Conservation (phyloP, 192 early-diverging fungal species). For the Linnemannia hyalina region DNA sequence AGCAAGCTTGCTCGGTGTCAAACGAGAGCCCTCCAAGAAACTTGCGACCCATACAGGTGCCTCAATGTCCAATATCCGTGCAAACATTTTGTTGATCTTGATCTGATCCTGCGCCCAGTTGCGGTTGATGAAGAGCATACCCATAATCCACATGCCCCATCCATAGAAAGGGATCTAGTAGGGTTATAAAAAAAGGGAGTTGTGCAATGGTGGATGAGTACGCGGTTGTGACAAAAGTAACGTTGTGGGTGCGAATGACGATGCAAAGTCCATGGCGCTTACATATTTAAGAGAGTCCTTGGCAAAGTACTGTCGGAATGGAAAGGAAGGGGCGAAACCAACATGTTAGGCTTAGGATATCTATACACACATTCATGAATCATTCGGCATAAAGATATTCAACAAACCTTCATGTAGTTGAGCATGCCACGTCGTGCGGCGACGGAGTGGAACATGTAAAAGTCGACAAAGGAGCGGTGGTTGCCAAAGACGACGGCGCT, state of each 20-base stretch:
- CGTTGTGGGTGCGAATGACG: background rate
- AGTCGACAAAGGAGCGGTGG: conserved; percentile 67
- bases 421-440: conserved; percentile 66
- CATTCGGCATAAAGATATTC: background rate
- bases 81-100: conserved; percentile 66
- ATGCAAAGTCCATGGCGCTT: background rate
- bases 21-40: conserved; percentile 69
- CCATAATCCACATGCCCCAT: conserved; percentile 74
- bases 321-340: background rate
- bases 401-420: conserved; percentile 62
- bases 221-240: background rate
- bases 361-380: background rate
- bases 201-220: background rate
- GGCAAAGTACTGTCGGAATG: conserved; percentile 65
- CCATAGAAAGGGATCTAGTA: conserved; percentile 71
- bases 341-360: background rate
- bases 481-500: conserved; percentile 69
- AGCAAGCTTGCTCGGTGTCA: conserved; percentile 61
- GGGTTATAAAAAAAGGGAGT: background rate
- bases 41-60: conserved; percentile 68
- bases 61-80: conserved; percentile 59
- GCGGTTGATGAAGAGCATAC: conserved; percentile 69
- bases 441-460: conserved; percentile 69
- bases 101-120: conserved; percentile 69
- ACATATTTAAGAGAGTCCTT: conserved; percentile 74